A percentile compares a stretch with the other conserved stretches of the same genome.
Evolutionary conservation across 2,329 filamentous ascomycete species (phyloP).

Genomic region (Penicillium sp.): DNA sequence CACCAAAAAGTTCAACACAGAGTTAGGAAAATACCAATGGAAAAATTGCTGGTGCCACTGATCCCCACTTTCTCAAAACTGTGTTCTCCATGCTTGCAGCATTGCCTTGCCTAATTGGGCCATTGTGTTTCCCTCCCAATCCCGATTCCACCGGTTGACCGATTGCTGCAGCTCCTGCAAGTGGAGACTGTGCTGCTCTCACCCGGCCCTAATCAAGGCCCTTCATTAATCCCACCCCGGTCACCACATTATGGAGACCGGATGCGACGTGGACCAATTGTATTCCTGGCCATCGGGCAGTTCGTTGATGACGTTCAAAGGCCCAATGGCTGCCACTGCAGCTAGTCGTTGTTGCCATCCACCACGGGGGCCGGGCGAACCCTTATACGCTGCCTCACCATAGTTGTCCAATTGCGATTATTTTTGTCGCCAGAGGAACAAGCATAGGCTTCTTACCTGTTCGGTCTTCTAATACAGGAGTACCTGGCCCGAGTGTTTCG

Average conservation of each 20-base stretch:
- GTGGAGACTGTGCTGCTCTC: constrained; percentile 28
- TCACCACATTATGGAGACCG: constrained; percentile 28
- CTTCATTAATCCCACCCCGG: constrained; percentile 23
- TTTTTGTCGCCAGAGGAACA: constrained; percentile 30
- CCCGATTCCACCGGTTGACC: constrained; percentile 20
- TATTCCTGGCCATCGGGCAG: constrained; percentile 28
- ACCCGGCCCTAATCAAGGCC: constrained; percentile 30
- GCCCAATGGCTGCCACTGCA: constrained; percentile 29
- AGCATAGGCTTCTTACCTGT: constrained; percentile 29
- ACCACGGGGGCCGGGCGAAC: constrained; percentile 28
- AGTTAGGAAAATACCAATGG: not conserved
- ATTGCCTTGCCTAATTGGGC: constrained; percentile 26
- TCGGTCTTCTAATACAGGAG: constrained; percentile 31
- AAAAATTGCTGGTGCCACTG: constrained; percentile 26
- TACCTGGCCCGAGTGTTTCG: constrained; percentile 19
- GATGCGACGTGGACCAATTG: constrained; percentile 46
- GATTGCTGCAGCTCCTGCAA: constrained; percentile 29
- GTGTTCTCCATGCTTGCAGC: constrained; percentile 24
- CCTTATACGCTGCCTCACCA: constrained; percentile 39
- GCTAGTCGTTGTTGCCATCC: constrained; percentile 28
- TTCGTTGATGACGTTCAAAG: constrained; percentile 36
- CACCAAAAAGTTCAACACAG: not conserved
- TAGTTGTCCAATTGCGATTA: constrained; percentile 27
- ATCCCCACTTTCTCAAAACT: constrained; percentile 28
- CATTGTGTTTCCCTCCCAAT: constrained; percentile 19